Conservation (phyloP, 805 yeast genomes). For the Wickerhamiella lipophila region DNA sequence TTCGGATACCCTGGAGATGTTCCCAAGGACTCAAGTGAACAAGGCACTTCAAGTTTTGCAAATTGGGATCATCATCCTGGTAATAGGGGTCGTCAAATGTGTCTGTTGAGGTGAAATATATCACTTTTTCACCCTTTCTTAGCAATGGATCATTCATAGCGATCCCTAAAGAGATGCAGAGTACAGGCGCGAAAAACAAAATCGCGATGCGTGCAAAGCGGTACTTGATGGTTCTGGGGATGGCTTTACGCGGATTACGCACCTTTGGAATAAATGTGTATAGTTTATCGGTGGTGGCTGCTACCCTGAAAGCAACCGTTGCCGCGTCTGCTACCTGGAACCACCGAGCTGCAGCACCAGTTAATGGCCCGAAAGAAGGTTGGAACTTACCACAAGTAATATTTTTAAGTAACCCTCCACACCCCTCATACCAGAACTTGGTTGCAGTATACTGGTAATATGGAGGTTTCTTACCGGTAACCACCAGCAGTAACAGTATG, state of each 20-base stretch:
- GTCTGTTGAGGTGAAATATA: not conserved
- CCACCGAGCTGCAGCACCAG: constrained; percentile 11
- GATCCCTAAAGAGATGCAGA: constrained; percentile 13
- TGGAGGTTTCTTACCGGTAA: constrained; percentile 43
- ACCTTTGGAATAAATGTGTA: constrained; percentile 18
- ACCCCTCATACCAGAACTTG: constrained; percentile 41
- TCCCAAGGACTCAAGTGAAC: not conserved
- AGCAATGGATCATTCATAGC: constrained; percentile 8
- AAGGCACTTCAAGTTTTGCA: not conserved
- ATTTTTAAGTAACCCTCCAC: not conserved
- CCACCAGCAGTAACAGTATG: constrained; percentile 51
- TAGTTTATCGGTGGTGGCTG: constrained; percentile 14
- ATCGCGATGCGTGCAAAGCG: constrained; percentile 10
- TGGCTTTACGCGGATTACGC: constrained; percentile 19
- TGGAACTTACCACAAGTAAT: constrained; percentile 8
- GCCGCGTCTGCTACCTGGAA: constrained; percentile 13
- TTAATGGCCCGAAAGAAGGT: not conserved
- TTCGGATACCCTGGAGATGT: not conserved
- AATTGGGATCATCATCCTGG: not conserved
- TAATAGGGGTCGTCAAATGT: not conserved
- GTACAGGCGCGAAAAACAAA: constrained; percentile 9
- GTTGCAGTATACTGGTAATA: constrained; percentile 45
- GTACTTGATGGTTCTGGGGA: constrained; percentile 11
- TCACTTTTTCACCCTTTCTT: not conserved
- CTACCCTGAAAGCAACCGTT: constrained; percentile 8